Evolutionary conservation across 768 basidiomycete species (phyloP).

Genomic region (Psilocybe tampanensis): DNA sequence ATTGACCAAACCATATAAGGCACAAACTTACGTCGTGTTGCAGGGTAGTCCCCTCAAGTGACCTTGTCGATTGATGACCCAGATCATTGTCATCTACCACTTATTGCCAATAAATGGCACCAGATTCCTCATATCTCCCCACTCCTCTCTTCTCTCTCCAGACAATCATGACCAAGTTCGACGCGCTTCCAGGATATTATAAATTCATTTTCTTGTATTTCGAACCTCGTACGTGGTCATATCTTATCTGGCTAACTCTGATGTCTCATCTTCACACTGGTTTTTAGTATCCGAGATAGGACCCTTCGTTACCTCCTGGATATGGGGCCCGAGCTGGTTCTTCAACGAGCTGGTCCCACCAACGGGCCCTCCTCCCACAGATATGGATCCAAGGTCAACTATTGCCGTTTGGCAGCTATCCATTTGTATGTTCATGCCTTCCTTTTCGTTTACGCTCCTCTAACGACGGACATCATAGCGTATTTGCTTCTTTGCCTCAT

Average conservation of each 20-base stretch:
- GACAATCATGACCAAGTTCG: slow-evolving; percentile 35
- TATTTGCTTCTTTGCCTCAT: slow-evolving; percentile 67
- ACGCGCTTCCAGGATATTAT: slow-evolving; percentile 60
- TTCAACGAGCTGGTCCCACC: slow-evolving; percentile 57
- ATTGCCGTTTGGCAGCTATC: slow-evolving; percentile 66
- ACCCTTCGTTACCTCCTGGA: slow-evolving; percentile 51
- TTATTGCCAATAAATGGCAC: slow-evolving; percentile 1
- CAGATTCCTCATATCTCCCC: background rate
- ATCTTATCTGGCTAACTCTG: background rate
- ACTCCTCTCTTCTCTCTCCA: background rate
- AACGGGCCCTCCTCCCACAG: slow-evolving; percentile 22
- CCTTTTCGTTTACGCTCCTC: background rate
- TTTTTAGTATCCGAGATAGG: slow-evolving; percentile 49
- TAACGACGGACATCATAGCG: slow-evolving; percentile 36
- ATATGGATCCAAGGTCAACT: slow-evolving; percentile 44
- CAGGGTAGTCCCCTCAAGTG: slow-evolving; percentile 7
- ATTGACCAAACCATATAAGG: background rate
- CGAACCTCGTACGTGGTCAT: slow-evolving; percentile 48
- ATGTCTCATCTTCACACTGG: background rate
- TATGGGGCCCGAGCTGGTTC: slow-evolving; percentile 59
- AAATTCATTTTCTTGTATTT: slow-evolving; percentile 56
- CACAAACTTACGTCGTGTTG: background rate
- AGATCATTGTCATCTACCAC: background rate
- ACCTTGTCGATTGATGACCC: background rate
- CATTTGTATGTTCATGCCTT: slow-evolving; percentile 43